phyloP scores from a whole-genome alignment of 1,284 basidiomycete genomes.

The Dichomitus squalens region DNA sequence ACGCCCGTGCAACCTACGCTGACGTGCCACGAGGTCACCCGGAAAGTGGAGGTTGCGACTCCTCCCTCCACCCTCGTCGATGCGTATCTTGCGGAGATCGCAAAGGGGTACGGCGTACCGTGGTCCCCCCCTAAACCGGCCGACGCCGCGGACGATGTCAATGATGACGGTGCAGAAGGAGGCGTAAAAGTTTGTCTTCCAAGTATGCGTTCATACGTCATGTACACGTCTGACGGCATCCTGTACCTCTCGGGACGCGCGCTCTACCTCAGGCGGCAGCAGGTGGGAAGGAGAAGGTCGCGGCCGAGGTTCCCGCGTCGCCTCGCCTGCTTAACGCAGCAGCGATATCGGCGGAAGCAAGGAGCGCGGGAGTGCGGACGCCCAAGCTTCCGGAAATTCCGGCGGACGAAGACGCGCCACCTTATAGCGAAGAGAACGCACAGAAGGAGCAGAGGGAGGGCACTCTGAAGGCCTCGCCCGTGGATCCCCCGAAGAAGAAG shows the following conservation, averaged over 20 bases:
- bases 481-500: slow-evolving; percentile 30
- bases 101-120: slow-evolving; percentile 81
- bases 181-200: slow-evolving; percentile 37
- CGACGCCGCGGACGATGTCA: slow-evolving; percentile 30
- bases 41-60: slow-evolving; percentile 71
- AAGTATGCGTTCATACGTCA: not conserved
- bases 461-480: slow-evolving; percentile 25
- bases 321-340: slow-evolving; percentile 30
- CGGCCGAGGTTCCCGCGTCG: slow-evolving; percentile 5
- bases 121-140: slow-evolving; percentile 53
- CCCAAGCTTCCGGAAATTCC: slow-evolving; percentile 51
- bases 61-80: slow-evolving; percentile 81
- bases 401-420: slow-evolving; percentile 41
- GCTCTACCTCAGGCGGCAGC: slow-evolving; percentile 16
- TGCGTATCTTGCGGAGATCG: slow-evolving; percentile 86
- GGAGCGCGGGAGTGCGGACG: slow-evolving; percentile 34
- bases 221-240: not conserved
- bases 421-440: slow-evolving; percentile 15
- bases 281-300: slow-evolving; percentile 15
- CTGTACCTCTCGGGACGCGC: not conserved
- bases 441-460: not conserved
- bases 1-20: not conserved
- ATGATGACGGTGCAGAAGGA: slow-evolving; percentile 33
- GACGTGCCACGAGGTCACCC: slow-evolving; percentile 53
- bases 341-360: slow-evolving; percentile 35